These are phyloP conservation scores for Macrotyloma uniflorum DNA, from an alignment of 306 rosid genomes.

Conservation along the genomic window DNA sequence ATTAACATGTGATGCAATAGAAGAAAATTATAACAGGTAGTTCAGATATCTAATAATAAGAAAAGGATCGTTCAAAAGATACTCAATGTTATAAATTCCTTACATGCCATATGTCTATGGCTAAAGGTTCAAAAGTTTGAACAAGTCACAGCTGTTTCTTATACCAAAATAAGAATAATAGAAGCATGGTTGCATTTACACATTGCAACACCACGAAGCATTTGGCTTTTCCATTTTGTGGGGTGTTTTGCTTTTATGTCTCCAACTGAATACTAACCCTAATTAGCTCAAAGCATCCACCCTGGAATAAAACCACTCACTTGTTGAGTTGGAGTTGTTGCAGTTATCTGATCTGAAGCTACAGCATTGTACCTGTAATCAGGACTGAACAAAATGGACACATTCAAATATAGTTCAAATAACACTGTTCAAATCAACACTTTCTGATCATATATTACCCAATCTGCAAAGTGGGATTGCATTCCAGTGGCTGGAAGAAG, in stretches of 20 bases:
- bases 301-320: constrained; percentile 84
- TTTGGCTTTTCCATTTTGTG: constrained; percentile 20
- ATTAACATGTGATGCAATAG: neutral
- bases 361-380: constrained; percentile 58
- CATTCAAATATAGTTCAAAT: neutral
- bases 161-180: constrained; percentile 33
- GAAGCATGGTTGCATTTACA: constrained; percentile 36
- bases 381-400: constrained; percentile 30
- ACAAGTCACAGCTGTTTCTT: constrained; percentile 44
- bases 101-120: constrained; percentile 45
- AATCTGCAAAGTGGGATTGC: constrained; percentile 89
- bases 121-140: constrained; percentile 41
- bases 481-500: constrained; percentile 77
- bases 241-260: constrained; percentile 19
- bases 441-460: constrained; percentile 51
- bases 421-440: too few species aligned
- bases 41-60: neutral
- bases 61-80: neutral
- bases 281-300: constrained; percentile 77
- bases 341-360: constrained; percentile 67
- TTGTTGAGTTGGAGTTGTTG: constrained; percentile 68
- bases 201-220: constrained; percentile 39
- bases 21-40: neutral
- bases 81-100: constrained; percentile 34
- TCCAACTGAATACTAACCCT: constrained; percentile 1